Percentiles rank a stretch among this genome's conserved stretches.
phyloP scores from a whole-genome alignment of 2,329 filamentous ascomycete genomes.

The Apiospora pterosperma region DNA sequence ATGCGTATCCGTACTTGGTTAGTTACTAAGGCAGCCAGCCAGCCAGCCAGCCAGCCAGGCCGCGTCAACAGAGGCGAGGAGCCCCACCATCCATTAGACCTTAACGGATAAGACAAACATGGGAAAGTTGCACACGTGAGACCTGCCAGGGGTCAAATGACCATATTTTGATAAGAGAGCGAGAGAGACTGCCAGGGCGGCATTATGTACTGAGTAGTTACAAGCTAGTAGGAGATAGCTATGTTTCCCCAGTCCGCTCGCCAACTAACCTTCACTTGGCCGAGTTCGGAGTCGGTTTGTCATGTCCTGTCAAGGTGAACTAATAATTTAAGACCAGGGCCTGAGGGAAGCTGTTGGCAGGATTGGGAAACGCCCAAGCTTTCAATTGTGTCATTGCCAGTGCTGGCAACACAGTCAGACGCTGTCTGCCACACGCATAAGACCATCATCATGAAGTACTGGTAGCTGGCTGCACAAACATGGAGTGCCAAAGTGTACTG shows the following conservation, averaged over 20 bases:
- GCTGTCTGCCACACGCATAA: background rate
- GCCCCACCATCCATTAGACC: background rate
- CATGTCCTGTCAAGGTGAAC: background rate
- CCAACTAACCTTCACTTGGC: background rate
- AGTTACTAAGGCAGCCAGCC: background rate
- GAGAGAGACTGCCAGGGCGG: background rate
- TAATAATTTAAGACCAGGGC: background rate
- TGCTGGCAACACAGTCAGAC: background rate
- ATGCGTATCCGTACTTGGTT: no score
- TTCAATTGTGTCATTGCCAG: background rate
- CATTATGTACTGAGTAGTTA: no score
- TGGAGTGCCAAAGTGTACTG: background rate
- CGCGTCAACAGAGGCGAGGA: background rate
- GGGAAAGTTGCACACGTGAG: conserved; percentile 2
- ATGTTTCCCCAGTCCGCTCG: background rate
- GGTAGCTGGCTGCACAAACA: background rate
- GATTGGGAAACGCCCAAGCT: background rate
- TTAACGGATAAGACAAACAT: background rate
- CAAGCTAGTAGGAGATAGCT: no score
- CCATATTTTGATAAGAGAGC: background rate
- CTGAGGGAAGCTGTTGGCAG: background rate
- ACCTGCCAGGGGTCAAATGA: background rate
- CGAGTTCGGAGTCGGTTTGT: background rate
- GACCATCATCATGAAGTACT: background rate
- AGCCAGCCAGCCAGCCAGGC: background rate